Conservation (phyloP, 148 eudicot genomes). For the Beta vulgaris region DNA sequence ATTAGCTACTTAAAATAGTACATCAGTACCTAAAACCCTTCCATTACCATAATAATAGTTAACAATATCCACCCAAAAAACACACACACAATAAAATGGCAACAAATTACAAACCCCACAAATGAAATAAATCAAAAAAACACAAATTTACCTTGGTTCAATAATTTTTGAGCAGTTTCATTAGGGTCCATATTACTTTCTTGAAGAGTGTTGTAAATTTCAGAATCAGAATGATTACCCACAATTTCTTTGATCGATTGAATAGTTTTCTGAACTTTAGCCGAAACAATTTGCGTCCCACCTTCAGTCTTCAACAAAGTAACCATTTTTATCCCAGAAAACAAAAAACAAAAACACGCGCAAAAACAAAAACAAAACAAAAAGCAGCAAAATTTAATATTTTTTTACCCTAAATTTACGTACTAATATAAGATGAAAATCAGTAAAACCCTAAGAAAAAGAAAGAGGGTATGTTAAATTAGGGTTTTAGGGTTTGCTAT, state of each 20-base stretch:
- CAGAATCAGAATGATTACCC: constrained; percentile 71
- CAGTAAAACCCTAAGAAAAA: not conserved
- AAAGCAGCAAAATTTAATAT: not conserved
- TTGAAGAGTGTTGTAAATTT: constrained; percentile 61
- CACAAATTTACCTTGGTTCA: constrained; percentile 74
- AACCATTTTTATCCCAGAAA: constrained; percentile 35
- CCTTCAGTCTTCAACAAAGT: constrained; percentile 46
- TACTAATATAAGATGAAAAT: not conserved
- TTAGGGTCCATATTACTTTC: constrained; percentile 78
- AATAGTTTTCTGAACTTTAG: constrained; percentile 45
- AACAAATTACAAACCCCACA: not conserved
- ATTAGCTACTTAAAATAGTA: not conserved
- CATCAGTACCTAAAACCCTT: not conserved
- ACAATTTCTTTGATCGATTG: constrained; percentile 73
- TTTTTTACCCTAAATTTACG: not conserved
- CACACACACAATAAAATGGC: not conserved
- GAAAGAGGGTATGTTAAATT: constrained; percentile 13
- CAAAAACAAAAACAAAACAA: not conserved
- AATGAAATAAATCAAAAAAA: not conserved
- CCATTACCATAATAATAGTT: not conserved
- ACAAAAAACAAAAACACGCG: not conserved
- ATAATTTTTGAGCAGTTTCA: constrained; percentile 64
- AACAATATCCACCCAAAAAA: not conserved
- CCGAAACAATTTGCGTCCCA: constrained; percentile 47
- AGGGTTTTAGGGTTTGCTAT: constrained; percentile 28